Evolutionary conservation across 108 stramenopile species (phyloP), one percentile per base, ranked within the genome.

Genomic region (Pseudonitzschia pungens): DNA sequence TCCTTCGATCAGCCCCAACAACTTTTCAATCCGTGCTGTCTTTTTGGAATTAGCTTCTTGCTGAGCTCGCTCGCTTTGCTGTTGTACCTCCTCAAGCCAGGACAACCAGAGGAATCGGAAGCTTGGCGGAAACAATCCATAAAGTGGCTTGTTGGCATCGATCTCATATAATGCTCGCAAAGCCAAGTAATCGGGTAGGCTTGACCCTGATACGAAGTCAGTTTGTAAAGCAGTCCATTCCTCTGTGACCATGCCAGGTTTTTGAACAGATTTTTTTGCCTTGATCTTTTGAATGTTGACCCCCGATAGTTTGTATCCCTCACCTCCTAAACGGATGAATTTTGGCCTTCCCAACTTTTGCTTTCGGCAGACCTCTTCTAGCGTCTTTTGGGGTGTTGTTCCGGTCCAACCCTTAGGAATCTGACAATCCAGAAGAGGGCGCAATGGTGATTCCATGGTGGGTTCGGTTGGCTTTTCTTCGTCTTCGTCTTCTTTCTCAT

Each of bases 391-490:
- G 0, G 93, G 90, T 9, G 85, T 89, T 22, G 74, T 75, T 11
- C 93, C 93, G 14, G 88, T 89, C 93, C 90, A 94, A n/a, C 69
- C 65, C 33, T 77, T 80, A 10, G 88, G 88, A 74, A 93, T 78
- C 15, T 43, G 20, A 65, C 42, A 62, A 65, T 72, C 58, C 3
- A 72, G 76, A 1, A 74, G 54, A 8, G 70, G 0, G 54, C 62
- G 63, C 45, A 27, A 36, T 14, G 4, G 18, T 0, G 1, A 10
- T 9, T 27, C 24, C 5, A 7, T 24, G 44, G 40, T 40, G 28
- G 12, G 0, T 21, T 62, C 33, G 1, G 24, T 40, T 8, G 10
- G n/a, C 12, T 50, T 45, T 42, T 31, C 20, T 18, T 52, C 48
- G 9, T 43, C 53, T n/a, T 21, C 29, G 2, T 53, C 62, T 9